A percentile compares a stretch with the other conserved stretches of the same genome.
These are phyloP conservation scores for Pulveroboletus sp. DNA, from an alignment of 768 basidiomycete species.

Conservation along the genomic window DNA sequence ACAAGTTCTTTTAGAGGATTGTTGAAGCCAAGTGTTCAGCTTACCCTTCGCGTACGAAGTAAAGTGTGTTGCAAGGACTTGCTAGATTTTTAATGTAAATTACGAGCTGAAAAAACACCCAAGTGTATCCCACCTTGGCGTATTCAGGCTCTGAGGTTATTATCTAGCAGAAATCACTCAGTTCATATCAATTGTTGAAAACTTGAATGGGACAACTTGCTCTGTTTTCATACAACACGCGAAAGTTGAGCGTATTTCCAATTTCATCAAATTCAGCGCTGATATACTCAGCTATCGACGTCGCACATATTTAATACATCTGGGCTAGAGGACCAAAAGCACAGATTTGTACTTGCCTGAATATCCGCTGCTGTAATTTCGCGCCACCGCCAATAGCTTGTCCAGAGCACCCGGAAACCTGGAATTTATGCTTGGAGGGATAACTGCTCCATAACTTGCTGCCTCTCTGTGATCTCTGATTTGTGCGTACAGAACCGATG, in stretches of 20 bases:
- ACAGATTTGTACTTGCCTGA: conserved; percentile 35
- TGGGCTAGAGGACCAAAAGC: not conserved
- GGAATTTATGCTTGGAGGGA: conserved; percentile 40
- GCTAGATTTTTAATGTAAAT: conserved; percentile 15
- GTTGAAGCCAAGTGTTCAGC: not conserved
- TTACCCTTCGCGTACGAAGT: conserved; percentile 35
- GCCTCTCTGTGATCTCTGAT: conserved; percentile 46
- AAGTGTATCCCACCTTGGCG: conserved; percentile 31
- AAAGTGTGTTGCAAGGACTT: conserved; percentile 38
- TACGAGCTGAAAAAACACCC: not conserved
- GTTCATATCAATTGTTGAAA: not conserved
- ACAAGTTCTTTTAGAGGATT: not conserved
- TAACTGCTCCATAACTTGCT: conserved; percentile 43
- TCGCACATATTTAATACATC: not conserved
- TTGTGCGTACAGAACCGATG: conserved; percentile 37
- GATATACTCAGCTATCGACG: conserved; percentile 18
- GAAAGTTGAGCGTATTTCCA: conserved; percentile 25
- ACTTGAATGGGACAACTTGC: conserved; percentile 7
- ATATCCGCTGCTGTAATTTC: conserved; percentile 44
- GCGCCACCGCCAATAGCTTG: conserved; percentile 35
- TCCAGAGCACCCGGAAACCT: conserved; percentile 46
- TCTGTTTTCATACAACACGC: conserved; percentile 27
- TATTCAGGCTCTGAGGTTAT: conserved; percentile 38
- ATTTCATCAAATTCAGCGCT: conserved; percentile 10
- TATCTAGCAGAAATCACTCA: conserved; percentile 23